Conservation (phyloP, 2,329 filamentous ascomycete genomes). For the Aspergillus ibericus region DNA sequence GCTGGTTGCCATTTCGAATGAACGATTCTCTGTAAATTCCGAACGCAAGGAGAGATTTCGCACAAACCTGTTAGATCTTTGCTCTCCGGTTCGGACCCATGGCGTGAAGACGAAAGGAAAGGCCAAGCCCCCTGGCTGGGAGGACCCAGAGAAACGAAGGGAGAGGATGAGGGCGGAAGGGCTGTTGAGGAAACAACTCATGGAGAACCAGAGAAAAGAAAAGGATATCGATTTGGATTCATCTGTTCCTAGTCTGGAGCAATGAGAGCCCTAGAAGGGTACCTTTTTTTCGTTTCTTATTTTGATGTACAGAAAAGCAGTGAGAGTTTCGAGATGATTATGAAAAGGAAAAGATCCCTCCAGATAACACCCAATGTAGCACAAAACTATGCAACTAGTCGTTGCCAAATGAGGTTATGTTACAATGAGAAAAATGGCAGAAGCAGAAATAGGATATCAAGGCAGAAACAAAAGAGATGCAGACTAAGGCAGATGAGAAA, state of each 20-base stretch:
- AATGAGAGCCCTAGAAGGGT: not conserved
- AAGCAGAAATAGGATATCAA: not conserved
- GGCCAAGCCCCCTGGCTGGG: conserved; percentile 32
- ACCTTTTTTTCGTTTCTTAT: no score
- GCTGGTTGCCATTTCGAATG: conserved; percentile 69
- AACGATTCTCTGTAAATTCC: conserved; percentile 48
- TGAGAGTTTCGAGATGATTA: not conserved
- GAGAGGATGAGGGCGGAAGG: conserved; percentile 46
- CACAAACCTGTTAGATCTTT: conserved; percentile 27
- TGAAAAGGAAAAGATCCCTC: not conserved
- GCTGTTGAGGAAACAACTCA: conserved; percentile 33
- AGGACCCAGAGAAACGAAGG: conserved; percentile 38
- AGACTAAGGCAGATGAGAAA: not conserved
- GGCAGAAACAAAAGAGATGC: not conserved
- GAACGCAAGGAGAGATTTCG: conserved; percentile 44
- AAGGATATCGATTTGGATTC: not conserved
- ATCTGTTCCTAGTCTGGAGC: not conserved
- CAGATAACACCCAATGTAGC: not conserved
- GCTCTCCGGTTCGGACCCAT: conserved; percentile 7
- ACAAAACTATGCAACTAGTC: not conserved
- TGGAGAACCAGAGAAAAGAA: conserved; percentile 18
- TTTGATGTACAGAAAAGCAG: not conserved
- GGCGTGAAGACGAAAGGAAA: conserved; percentile 22
- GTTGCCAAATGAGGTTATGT: not conserved
- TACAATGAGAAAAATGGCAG: not conserved